Base-by-base conservation (phyloP, 139 green algal species). In the Pleodorina starrii region DNA sequence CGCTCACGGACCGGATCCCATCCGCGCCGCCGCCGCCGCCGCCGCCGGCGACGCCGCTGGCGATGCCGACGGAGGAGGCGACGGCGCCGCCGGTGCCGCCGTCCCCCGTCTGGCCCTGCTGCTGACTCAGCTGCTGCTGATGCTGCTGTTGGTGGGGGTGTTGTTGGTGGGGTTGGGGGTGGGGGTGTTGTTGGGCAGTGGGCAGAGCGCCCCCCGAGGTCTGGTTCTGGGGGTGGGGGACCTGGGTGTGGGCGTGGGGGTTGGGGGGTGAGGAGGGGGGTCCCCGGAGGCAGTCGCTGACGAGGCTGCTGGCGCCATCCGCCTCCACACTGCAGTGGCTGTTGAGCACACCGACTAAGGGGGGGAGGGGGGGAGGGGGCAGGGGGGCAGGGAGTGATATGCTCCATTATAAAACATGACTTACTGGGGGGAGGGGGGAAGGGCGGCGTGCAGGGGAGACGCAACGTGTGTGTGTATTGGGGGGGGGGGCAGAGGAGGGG, bases 1-100 rank as follows among this genome's bases (percentile, higher is more conserved):
- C 78, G 78, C 78, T 85, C 17, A 51, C 38, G 38, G 78, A 85
- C 29, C 78, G 78, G 10, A 72, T 66, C 21, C 54, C 9, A 59
- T 59, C 25, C 23, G 38, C 11, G 44, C 42, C 76, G 48, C 76
- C 32, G 76, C 29, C 17, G 76, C 46, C 76, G 17, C 35, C 51
- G 50, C 48, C 77, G 77, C 51, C 51, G 50, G 1, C 77, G 44
- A 11, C 27, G 46, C 46, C 75, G 46, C 6, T 43, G 12, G n/a
- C 1, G 19, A 11, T 36, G 40, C 32, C 27, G 14, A 29, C 40
- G 35, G 66, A 12, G 35, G 29, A 9, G 66, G 19, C 14, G 35
- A 12, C 75, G 76, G 23, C 27, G 2, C 63, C 74, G 44, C 21
- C 10, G 5, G 7, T 29, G 74, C 44, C 74, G 29, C 23, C 74